phyloP scores from a whole-genome alignment of 2,329 filamentous ascomycete genomes.

The Botrytis medusae region DNA sequence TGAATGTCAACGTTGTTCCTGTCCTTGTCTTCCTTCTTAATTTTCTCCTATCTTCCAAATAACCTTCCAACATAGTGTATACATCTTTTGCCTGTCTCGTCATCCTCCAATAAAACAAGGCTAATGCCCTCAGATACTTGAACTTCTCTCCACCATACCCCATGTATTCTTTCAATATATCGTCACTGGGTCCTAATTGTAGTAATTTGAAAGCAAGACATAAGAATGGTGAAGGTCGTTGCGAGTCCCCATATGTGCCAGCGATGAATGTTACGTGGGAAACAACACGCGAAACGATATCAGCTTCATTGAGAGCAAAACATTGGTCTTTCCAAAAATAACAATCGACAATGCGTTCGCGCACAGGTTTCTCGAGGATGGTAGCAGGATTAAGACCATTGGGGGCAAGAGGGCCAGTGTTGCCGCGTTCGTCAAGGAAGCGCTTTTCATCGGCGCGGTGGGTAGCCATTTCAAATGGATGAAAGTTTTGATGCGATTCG shows the following conservation, averaged over 20 bases:
- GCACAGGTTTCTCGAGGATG: constrained; percentile 92
- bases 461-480: constrained; percentile 40
- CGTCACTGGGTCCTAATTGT: constrained; percentile 78
- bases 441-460: constrained; percentile 77
- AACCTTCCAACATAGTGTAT: constrained; percentile 76
- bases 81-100: constrained; percentile 82
- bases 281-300: constrained; percentile 84
- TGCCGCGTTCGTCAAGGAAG: constrained; percentile 90
- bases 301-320: constrained; percentile 84
- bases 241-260: constrained; percentile 79
- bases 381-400: constrained; percentile 92
- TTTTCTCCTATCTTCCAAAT: constrained; percentile 80
- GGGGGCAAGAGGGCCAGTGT: constrained; percentile 70
- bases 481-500: not conserved
- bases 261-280: constrained; percentile 80
- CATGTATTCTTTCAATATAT: constrained; percentile 78
- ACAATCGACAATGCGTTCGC: constrained; percentile 90
- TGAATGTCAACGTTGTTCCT: constrained; percentile 72
- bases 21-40: constrained; percentile 72
- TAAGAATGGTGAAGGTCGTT: constrained; percentile 88
- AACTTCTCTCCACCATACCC: constrained; percentile 72
- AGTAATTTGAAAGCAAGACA: constrained; percentile 94
- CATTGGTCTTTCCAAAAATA: constrained; percentile 99
- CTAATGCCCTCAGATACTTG: constrained; percentile 86
- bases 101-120: constrained; percentile 88